Conservation (phyloP, 2,329 filamentous ascomycete genomes). For the Xylariaceae sp. region DNA sequence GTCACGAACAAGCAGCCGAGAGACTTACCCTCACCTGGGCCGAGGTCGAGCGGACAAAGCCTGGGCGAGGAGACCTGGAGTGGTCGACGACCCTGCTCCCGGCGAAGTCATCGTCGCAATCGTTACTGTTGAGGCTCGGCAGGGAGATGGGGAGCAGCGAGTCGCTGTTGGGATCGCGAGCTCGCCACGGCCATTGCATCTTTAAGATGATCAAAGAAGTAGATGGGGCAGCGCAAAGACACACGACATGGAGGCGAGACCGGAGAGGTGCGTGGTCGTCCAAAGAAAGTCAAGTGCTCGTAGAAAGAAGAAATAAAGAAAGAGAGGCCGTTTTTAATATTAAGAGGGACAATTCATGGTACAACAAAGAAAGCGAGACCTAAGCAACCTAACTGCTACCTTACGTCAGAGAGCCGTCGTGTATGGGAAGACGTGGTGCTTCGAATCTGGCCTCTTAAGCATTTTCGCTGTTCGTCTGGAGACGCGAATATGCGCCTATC, state of each 20-base stretch:
- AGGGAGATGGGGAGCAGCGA: constrained; percentile 35
- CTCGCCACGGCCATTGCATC: constrained; percentile 37
- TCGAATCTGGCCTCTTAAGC: background rate
- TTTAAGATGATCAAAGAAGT: constrained; percentile 22
- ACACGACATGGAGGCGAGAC: constrained; percentile 22
- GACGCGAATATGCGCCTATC: background rate
- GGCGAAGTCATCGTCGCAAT: constrained; percentile 27
- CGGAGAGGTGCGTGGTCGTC: background rate
- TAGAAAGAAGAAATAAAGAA: background rate
- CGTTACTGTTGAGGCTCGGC: constrained; percentile 31
- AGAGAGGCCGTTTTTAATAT: background rate
- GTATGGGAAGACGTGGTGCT: background rate
- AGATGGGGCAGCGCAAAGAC: constrained; percentile 20
- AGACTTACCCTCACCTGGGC: constrained; percentile 49
- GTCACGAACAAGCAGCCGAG: background rate
- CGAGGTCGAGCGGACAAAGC: constrained; percentile 47
- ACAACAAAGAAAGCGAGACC: background rate
- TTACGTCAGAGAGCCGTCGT: constrained; percentile 1
- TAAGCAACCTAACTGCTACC: background rate
- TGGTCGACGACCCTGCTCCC: constrained; percentile 29
- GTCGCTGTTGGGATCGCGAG: constrained; percentile 32
- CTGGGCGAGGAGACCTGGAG: constrained; percentile 31
- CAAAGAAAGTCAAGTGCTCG: background rate
- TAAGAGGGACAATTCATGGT: constrained; percentile 11
- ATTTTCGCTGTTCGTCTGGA: background rate